Base-by-base conservation (phyloP, 2,329 filamentous ascomycete species). In the Aschersonia sp. region DNA sequence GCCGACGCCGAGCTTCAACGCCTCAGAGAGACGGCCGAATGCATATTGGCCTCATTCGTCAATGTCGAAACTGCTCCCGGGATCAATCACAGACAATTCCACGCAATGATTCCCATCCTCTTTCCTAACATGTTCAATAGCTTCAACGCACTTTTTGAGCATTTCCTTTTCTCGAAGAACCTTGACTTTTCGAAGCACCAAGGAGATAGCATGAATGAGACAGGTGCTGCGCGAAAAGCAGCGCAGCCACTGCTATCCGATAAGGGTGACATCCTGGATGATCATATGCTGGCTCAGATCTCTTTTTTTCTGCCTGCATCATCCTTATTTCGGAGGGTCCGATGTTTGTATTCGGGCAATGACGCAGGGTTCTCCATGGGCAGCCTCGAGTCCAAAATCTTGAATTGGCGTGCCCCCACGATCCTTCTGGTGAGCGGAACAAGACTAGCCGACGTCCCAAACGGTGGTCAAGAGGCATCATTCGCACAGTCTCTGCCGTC, bases 321-420 rank as follows among this genome's bases (percentile, higher is more conserved):
- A 4, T 72, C 74, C 2, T 69, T 89, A 4, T 88, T 87, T 59
- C 70, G 78, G 9, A 71, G 77, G 3, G 67, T 88, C 2, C 75
- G 82, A 1, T 71, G 79, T 2, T 68, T 89, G 0, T 89, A 88
- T 58, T 82, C 80, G 1, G 84, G 84, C 4, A 79, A 75, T 44
- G 75, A 78, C 30, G 78, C 82, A 9, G 84, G 84, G 4, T 89
- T 87, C 62, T 85, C 82, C 28, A 83, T 88, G 77, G 82, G 84
- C 29, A 82, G 80, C 48, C 87, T 88, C 52, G 81, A 87, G 58
- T 75, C 80, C 28, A 82, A 80, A 54, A 80, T 86, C 3, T 84
- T 88, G 64, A 84, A 88, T 59, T 89, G 84, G 84, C 72, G 77
- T 42, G 83, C 83, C 0, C 84, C 84, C 0, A 86, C 84, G 0